Evolutionary conservation across 2,329 filamentous ascomycete species (phyloP).

Genomic region (Neofusicoccum sp.): DNA sequence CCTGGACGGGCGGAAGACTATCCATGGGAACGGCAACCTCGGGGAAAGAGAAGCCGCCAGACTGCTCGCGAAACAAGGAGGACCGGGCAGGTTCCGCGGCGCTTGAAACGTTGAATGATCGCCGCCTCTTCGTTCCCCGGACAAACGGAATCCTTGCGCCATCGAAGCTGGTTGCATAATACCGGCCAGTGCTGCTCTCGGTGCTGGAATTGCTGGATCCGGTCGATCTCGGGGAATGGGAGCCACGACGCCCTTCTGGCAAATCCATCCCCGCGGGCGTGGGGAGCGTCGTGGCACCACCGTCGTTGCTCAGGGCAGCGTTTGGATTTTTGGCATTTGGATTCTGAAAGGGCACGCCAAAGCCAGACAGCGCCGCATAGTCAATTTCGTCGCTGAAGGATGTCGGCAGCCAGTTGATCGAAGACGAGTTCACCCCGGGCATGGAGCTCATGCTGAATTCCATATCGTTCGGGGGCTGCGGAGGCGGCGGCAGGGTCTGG

Average conservation of each 20-base stretch:
- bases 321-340: background rate
- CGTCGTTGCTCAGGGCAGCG: background rate
- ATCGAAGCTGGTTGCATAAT: constrained; percentile 2
- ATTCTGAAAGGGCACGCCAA: background rate
- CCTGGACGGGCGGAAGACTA: background rate
- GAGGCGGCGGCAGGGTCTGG: background rate
- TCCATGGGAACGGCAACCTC: constrained; percentile 11
- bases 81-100: background rate
- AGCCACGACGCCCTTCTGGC: background rate
- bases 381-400: constrained; percentile 12
- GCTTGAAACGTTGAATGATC: background rate
- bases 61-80: background rate
- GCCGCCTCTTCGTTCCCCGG: background rate
- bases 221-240: background rate
- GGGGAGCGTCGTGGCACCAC: background rate
- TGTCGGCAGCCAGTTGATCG: constrained; percentile 9
- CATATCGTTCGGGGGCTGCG: background rate
- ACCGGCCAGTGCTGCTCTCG: background rate
- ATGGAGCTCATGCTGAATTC: background rate
- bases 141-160: constrained; percentile 3
- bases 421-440: background rate
- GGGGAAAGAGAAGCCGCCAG: background rate
- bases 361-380: background rate
- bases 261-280: background rate
- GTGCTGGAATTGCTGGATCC: constrained; percentile 3